A percentile compares a stretch with the other conserved stretches of the same genome.
Conservation (phyloP, 2,329 filamentous ascomycete species). For the Emericellopsis atlantica region DNA sequence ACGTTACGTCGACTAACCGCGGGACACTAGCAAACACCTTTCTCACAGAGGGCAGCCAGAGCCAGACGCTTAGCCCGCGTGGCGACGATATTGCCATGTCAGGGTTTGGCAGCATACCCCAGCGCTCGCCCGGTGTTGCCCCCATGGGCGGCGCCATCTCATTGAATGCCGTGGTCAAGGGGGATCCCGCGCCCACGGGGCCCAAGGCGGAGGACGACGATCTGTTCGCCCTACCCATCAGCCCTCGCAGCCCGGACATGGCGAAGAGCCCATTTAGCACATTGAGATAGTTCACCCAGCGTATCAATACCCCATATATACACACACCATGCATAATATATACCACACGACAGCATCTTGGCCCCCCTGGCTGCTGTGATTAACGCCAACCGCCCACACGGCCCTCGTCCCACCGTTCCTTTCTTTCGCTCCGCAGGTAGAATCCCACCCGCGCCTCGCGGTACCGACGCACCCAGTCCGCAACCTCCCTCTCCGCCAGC, state of each 20-base stretch:
- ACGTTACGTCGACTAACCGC: neutral
- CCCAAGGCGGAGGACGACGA: constrained; percentile 48
- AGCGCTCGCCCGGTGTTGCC: constrained; percentile 9
- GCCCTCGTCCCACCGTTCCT: constrained; percentile 91
- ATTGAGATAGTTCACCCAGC: constrained; percentile 9
- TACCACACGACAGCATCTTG: neutral
- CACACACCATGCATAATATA: neutral
- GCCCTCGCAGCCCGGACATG: constrained; percentile 77
- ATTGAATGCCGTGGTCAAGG: constrained; percentile 17
- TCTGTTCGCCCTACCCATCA: constrained; percentile 77
- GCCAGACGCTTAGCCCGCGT: constrained; percentile 16
- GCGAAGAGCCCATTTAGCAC: constrained; percentile 68
- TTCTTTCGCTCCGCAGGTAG: constrained; percentile 74
- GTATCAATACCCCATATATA: neutral
- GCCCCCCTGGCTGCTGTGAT: constrained; percentile 14
- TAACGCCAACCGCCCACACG: constrained; percentile 88
- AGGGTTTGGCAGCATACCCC: constrained; percentile 20
- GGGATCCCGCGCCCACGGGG: constrained; percentile 8
- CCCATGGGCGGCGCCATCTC: constrained; percentile 13
- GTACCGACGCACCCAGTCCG: constrained; percentile 74
- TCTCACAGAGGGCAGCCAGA: constrained; percentile 18
- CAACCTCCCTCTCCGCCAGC: constrained; percentile 68
- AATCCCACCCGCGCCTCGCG: constrained; percentile 67
- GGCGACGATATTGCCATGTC: constrained; percentile 20
- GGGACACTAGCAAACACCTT: constrained; percentile 19